Evolutionary conservation across 2,329 filamentous ascomycete genomes (phyloP).

Genomic region (Aspergillus sp.): DNA sequence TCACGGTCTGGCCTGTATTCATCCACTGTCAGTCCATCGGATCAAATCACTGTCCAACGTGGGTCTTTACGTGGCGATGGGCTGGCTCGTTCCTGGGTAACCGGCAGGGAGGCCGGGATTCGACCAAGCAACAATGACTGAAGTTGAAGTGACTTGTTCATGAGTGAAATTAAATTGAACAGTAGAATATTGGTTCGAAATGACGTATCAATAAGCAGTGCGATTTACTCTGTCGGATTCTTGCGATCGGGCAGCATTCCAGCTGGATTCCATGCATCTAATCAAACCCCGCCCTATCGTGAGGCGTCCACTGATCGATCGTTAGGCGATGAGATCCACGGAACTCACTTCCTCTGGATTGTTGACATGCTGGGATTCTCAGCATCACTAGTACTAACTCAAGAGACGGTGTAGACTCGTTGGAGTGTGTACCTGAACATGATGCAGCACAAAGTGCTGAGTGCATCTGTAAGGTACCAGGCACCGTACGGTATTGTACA

Average conservation of each 20-base stretch:
- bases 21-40: slow-evolving; percentile 1
- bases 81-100: background rate
- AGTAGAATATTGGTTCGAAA: background rate
- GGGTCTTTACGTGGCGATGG: slow-evolving; percentile 17
- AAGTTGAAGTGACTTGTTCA: background rate
- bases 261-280: slow-evolving; percentile 4
- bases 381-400: background rate
- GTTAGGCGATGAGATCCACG: background rate
- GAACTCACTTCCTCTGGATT: background rate
- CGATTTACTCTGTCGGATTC: slow-evolving; percentile 3
- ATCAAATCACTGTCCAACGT: slow-evolving; percentile 2
- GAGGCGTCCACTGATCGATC: background rate
- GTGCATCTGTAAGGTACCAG: slow-evolving; percentile 9
- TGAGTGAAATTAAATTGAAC: background rate
- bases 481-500: slow-evolving; percentile 11
- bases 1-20: background rate
- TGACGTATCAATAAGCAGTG: slow-evolving; percentile 10
- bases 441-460: background rate
- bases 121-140: background rate
- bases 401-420: background rate
- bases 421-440: background rate
- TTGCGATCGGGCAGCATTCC: slow-evolving; percentile 11
- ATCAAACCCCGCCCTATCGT: slow-evolving; percentile 4
- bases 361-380: background rate
- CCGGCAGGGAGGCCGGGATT: background rate